Evolutionary conservation across 2,329 filamentous ascomycete genomes (phyloP), one percentile per base, ranked within the genome.

Genomic region (Mariannaea elegans): DNA sequence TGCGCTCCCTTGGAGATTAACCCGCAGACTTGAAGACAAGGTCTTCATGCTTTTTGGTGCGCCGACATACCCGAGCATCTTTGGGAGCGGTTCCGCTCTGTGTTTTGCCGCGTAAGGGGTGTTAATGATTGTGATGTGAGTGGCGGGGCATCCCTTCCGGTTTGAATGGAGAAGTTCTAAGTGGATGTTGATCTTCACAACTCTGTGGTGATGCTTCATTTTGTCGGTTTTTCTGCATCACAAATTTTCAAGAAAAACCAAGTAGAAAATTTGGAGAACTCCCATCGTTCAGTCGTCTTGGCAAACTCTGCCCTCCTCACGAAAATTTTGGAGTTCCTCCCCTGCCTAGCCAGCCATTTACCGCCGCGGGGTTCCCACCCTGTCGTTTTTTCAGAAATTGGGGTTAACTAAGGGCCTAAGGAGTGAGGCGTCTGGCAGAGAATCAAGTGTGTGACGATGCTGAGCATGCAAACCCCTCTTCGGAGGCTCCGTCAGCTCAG

Each of bases 301-400:
- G 57, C 57, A 56, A 36, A 46, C 34, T 53, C 18, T 49, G 24
- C 45, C 41, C 57, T 47, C 57, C 57, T 60, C 57, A 56, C 52
- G 13, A 23, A 16, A 44, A 27, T 64, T 46, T 70, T 70, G 67
- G 67, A 70, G 67, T 14, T 46, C 18, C 31, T 53, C 27, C 34
- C 49, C 51, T 47, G 45, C n/a, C 36, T 21, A 19, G 23, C 29
- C 23, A 18, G 16, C 39, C 14, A 46, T 19, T 50, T 50, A 16
- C 45, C 46, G 45, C 24, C 18, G 45, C 23, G 39, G 44, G 39
- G 51, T 39, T 46, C 50, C 38, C 48, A 44, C 55, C 42, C 34
- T 48, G 34, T n/a, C n/a, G 19, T 14, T 36, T n/a, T 10, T n/a
- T 32, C 21, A 27, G 34, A 18, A 10, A 8, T 13, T 39, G 29